These are phyloP conservation scores for Xanthoconium stramineum DNA, from an alignment of 768 basidiomycete genomes.

Conservation along the genomic window DNA sequence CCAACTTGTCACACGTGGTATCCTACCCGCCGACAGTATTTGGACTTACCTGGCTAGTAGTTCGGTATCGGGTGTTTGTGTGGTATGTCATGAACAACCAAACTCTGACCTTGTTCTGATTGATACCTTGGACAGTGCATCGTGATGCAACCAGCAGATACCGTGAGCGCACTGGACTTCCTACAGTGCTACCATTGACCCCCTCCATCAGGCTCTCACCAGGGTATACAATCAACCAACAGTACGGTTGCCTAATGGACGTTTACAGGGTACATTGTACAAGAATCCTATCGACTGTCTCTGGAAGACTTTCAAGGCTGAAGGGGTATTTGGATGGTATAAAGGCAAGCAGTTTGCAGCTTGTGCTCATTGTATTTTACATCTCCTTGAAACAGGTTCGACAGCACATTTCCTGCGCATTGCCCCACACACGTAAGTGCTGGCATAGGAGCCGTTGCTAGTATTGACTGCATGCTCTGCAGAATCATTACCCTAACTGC, in stretches of 20 bases:
- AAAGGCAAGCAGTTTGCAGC: constrained; percentile 54
- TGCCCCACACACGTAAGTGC: constrained; percentile 81
- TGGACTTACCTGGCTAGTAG: constrained; percentile 89
- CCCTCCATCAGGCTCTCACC: constrained; percentile 70
- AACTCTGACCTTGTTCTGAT: constrained; percentile 1
- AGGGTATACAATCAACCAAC: constrained; percentile 97
- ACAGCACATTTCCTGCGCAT: constrained; percentile 93
- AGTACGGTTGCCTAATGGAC: constrained; percentile 64
- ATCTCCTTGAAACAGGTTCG: constrained; percentile 52
- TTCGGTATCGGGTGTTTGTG: constrained; percentile 86
- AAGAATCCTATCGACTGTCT: constrained; percentile 93
- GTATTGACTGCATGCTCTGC: constrained; percentile 3
- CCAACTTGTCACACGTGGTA: constrained; percentile 62
- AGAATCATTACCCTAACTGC: constrained; percentile 90
- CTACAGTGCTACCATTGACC: background rate
- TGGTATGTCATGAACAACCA: constrained; percentile 51
- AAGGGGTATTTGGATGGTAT: constrained; percentile 94
- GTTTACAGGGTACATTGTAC: constrained; percentile 72
- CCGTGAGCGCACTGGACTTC: constrained; percentile 46
- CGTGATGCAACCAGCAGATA: constrained; percentile 95
- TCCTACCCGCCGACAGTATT: constrained; percentile 71
- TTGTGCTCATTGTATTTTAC: background rate
- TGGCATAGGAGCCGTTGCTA: background rate
- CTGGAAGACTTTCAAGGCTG: constrained; percentile 90
- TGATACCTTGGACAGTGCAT: constrained; percentile 50